Evolutionary conservation across 495 filamentous ascomycete genomes (phyloP).

Genomic region (Tuber borchii): DNA sequence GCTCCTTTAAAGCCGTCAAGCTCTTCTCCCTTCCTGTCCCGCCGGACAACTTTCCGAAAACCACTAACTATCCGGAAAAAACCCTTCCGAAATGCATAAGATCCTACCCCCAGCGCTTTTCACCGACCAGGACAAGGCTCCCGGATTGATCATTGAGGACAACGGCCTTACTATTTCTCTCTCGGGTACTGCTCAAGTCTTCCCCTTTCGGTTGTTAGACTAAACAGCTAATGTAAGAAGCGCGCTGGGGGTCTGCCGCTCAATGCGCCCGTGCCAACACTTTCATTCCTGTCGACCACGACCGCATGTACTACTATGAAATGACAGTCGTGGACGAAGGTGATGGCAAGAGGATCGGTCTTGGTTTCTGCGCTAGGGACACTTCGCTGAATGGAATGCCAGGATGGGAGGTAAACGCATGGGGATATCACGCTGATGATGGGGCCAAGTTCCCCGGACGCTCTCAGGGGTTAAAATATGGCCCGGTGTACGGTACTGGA

Average conservation of each 20-base stretch:
- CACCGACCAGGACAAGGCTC: background rate
- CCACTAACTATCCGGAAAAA: background rate
- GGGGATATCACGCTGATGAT: background rate
- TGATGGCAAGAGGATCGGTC: background rate
- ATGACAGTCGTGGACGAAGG: background rate
- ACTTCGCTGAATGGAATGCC: background rate
- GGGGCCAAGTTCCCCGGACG: background rate
- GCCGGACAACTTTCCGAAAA: background rate
- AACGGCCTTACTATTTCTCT: background rate
- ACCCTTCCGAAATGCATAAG: background rate
- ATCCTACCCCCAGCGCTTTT: background rate
- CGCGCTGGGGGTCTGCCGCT: background rate
- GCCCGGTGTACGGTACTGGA: background rate
- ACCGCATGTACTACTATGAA: background rate
- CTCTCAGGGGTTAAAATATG: background rate
- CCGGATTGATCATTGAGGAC: background rate
- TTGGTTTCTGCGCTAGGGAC: background rate
- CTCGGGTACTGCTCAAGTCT: background rate
- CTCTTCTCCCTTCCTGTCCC: background rate
- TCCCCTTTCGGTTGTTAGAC: background rate
- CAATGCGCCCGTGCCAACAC: constrained; percentile 1
- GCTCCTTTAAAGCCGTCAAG: background rate
- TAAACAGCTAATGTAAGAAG: background rate
- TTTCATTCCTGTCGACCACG: background rate
- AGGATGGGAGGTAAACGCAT: background rate